phyloP scores from a whole-genome alignment of 176 grass and related monocot genomes.

The Ensete glaucum region DNA sequence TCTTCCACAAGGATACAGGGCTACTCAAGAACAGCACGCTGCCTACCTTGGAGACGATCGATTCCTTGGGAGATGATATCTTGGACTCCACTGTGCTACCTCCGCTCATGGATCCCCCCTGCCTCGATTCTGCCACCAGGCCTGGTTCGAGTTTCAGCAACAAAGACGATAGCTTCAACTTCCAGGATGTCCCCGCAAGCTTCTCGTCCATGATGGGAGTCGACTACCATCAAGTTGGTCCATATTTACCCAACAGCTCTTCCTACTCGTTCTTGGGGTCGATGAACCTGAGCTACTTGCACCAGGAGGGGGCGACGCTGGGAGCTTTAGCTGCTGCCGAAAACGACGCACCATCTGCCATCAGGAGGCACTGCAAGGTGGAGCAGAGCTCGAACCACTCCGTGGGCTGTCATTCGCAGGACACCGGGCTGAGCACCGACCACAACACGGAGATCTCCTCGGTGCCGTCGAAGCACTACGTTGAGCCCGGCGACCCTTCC shows the following conservation, averaged over 20 bases:
- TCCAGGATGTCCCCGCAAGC: not conserved
- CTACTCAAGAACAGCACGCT: conserved; percentile 23
- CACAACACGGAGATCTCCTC: conserved; percentile 73
- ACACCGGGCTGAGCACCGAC: conserved; percentile 21
- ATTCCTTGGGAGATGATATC: conserved; percentile 34
- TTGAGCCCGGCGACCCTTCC: conserved; percentile 28
- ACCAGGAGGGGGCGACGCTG: not conserved
- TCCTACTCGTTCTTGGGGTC: conserved; percentile 36
- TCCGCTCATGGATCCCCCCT: conserved; percentile 34
- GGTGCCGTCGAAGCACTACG: conserved; percentile 24
- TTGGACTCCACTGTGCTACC: conserved; percentile 52
- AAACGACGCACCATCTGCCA: conserved; percentile 32
- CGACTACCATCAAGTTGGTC: no score
- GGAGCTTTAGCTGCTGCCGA: conserved; percentile 1
- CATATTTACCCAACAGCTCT: not conserved
- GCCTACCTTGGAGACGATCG: conserved; percentile 35
- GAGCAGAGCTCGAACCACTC: conserved; percentile 22
- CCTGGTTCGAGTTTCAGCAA: not conserved
- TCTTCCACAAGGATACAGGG: conserved; percentile 61
- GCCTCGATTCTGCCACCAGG: not conserved
- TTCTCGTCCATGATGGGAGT: not conserved
- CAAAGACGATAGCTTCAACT: not conserved
- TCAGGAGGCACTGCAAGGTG: conserved; percentile 56
- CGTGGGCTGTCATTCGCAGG: conserved; percentile 24
- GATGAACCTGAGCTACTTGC: conserved; percentile 5